A percentile compares a stretch with the other conserved stretches of the same genome.
Conservation (phyloP, 140 eudicot genomes). For the Stevia rebaudiana region DNA sequence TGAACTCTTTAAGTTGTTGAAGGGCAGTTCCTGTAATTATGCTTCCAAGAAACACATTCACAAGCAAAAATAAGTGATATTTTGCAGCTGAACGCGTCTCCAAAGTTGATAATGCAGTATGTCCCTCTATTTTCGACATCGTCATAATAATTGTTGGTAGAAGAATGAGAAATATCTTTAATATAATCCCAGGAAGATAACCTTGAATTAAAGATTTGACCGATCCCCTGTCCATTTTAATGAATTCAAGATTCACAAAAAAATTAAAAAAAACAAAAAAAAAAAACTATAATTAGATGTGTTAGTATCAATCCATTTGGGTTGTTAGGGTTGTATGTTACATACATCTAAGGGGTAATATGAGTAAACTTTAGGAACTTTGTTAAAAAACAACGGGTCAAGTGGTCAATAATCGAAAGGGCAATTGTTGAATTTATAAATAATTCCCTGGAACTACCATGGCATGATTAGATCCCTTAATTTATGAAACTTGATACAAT, state of each 20-base stretch:
- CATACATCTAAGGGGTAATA: neutral
- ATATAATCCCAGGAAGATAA: conserved; percentile 77
- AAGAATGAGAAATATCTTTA: conserved; percentile 75
- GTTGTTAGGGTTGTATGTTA: neutral
- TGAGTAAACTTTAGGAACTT: neutral
- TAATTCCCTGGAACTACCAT: neutral
- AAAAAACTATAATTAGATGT: neutral
- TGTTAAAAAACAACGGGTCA: neutral
- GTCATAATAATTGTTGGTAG: conserved; percentile 79
- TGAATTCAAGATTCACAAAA: conserved; percentile 7
- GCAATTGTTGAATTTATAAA: neutral
- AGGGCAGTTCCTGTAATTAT: conserved; percentile 88
- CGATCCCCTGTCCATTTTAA: conserved; percentile 38
- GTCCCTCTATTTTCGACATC: conserved; percentile 88
- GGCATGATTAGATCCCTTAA: neutral
- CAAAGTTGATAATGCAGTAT: conserved; percentile 57
- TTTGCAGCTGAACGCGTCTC: conserved; percentile 77
- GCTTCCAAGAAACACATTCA: conserved; percentile 92
- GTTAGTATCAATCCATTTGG: neutral
- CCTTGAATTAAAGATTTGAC: conserved; percentile 77
- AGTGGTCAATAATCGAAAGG: neutral
- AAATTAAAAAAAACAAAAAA: no score
- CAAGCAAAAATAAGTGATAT: conserved; percentile 68
- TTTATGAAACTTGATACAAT: neutral
- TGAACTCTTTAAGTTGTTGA: conserved; percentile 68